Conservation (phyloP, 2,329 filamentous ascomycete species). For the Alternaria infectoria region DNA sequence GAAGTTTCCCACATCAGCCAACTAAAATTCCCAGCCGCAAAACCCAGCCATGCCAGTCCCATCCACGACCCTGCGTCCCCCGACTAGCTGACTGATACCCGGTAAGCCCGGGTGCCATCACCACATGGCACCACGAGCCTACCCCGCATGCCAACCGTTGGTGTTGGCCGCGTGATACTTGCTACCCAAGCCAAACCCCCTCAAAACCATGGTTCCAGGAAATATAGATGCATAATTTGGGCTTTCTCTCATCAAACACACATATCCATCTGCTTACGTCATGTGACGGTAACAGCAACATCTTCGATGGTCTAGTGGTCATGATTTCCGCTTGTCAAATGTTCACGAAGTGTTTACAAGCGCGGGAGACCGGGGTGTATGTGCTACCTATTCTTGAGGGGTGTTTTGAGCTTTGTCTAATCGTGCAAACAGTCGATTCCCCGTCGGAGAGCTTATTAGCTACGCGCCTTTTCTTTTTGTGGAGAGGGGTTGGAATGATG, state of each 20-base stretch:
- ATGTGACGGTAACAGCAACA: slow-evolving; percentile 2
- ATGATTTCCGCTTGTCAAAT: slow-evolving; percentile 9
- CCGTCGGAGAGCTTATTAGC: slow-evolving; percentile 1
- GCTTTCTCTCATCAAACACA: slow-evolving; percentile 6
- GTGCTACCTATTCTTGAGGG: neutral
- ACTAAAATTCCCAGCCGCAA: neutral
- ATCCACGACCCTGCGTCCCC: neutral
- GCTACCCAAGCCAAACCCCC: neutral
- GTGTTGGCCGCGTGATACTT: neutral
- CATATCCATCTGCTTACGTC: slow-evolving; percentile 18
- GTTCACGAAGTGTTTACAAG: neutral
- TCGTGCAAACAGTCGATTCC: slow-evolving; percentile 1
- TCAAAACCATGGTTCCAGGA: neutral
- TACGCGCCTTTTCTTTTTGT: neutral
- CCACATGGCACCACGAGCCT: neutral
- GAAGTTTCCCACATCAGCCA: neutral
- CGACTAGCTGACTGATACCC: neutral
- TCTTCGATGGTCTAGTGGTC: slow-evolving; percentile 26
- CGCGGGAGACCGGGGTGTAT: slow-evolving; percentile 10
- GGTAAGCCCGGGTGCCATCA: neutral
- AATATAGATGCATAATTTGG: neutral
- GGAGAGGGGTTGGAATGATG: neutral
- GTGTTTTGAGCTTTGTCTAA: neutral
- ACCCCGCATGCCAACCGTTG: neutral
- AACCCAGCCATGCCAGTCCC: neutral